These are phyloP conservation scores for Aspergillus clavatus DNA, from an alignment of 2,329 filamentous ascomycete species.

Conservation along the genomic window DNA sequence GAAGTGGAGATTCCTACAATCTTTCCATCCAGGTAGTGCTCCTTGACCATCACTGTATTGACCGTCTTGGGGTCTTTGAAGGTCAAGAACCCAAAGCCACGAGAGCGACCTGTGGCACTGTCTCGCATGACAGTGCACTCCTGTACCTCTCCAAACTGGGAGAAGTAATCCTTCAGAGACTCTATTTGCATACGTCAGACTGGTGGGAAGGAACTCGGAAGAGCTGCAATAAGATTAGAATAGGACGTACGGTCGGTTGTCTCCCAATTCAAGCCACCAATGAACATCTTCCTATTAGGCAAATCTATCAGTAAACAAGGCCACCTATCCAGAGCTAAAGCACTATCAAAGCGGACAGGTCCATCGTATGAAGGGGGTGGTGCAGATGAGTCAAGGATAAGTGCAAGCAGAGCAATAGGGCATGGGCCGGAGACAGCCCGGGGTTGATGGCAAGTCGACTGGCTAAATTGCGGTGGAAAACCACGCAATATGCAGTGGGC, in stretches of 20 bases:
- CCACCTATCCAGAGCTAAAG: conserved; percentile 2
- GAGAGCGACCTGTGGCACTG: conserved; percentile 83
- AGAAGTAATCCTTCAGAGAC: conserved; percentile 94
- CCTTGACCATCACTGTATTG: conserved; percentile 99
- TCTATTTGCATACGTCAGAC: conserved; percentile 54
- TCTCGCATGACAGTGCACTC: conserved; percentile 99
- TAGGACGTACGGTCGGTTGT: conserved; percentile 83
- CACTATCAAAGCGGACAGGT: background rate
- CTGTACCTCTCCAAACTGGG: conserved; percentile 92
- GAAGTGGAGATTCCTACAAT: conserved; percentile 63
- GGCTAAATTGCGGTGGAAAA: background rate
- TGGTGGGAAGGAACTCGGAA: conserved; percentile 2
- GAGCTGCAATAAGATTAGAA: conserved; percentile 5
- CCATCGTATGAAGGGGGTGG: background rate
- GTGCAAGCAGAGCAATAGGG: background rate
- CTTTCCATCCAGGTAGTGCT: conserved; percentile 96
- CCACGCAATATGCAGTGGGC: background rate
- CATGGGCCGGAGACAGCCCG: background rate
- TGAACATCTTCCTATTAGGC: conserved; percentile 90
- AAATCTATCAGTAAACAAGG: conserved; percentile 29
- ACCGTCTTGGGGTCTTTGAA: conserved; percentile 98
- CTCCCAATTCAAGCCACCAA: conserved; percentile 97
- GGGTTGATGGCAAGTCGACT: background rate
- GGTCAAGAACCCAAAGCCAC: conserved; percentile 95
- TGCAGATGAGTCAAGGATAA: background rate